Evolutionary conservation across 108 stramenopile genomes (phyloP).

Genomic region (Skeletonema marinoi): DNA sequence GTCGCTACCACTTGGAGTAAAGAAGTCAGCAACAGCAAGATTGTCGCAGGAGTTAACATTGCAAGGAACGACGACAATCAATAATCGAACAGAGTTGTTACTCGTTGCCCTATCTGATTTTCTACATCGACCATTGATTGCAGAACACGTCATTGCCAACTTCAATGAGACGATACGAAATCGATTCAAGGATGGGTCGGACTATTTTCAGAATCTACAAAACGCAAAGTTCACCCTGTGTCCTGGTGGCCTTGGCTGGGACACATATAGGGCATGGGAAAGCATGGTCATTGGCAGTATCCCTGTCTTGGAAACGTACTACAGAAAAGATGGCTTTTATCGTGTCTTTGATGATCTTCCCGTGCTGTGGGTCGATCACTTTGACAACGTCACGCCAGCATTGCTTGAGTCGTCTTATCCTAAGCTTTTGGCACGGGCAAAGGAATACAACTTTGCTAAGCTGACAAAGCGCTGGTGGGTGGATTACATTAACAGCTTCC

Average conservation of each 20-base stretch:
- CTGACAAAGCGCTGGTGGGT: constrained; percentile 55
- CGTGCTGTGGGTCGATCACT: constrained; percentile 57
- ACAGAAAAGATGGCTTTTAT: constrained; percentile 50
- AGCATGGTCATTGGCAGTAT: constrained; percentile 44
- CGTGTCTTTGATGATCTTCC: constrained; percentile 50
- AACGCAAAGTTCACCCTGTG: constrained; percentile 53
- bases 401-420: constrained; percentile 48
- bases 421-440: constrained; percentile 20
- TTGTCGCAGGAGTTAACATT: neutral
- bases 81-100: constrained; percentile 34
- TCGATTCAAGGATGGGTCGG: constrained; percentile 3
- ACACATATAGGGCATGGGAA: constrained; percentile 63
- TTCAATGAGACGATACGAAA: constrained; percentile 40
- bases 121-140: constrained; percentile 18
- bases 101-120: constrained; percentile 46
- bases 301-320: constrained; percentile 53
- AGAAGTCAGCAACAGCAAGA: neutral
- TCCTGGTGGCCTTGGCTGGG: constrained; percentile 62
- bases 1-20: constrained; percentile 54
- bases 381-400: constrained; percentile 51
- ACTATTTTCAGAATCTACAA: constrained; percentile 27
- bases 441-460: constrained; percentile 45
- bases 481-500: constrained; percentile 36
- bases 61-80: neutral
- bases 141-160: constrained; percentile 45